Evolutionary conservation across 1,284 basidiomycete genomes (phyloP), one percentile per base, ranked within the genome.

Genomic region (Grifola frondosa): DNA sequence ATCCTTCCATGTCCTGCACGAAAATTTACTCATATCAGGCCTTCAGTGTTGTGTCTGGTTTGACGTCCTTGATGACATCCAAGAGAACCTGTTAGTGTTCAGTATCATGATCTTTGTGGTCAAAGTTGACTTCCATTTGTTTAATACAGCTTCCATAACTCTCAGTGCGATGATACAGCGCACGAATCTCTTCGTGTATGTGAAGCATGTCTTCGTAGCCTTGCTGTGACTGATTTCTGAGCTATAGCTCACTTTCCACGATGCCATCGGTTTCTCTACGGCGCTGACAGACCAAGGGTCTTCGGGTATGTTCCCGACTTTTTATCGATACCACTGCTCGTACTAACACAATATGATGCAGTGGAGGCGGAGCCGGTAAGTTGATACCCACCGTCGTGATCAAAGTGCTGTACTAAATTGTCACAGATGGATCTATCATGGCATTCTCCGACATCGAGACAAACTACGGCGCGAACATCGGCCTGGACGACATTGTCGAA

Each of bases 401-500:
- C 12, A 17, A n/a, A n/a, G 17, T 10, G 6, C 32, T 35, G 20
- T 17, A 6, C 7, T 36, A 36, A 15, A 41, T 32, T 2, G 9
- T n/a, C 32, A 16, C 38, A 54, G 59, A 60, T 29, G 60, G 62
- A 10, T 64, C 62, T 5, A 59, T 63, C 45, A 50, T 54, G 28
- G 49, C 52, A 16, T 60, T 61, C 49, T 21, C 49, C 26, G 52
- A 50, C 26, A 51, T 53, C 38, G 62, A 63, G 48, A 48, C 58
- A 16, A 26, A 39, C 12, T 45, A 54, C 47, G 49, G 59, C 26
- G 57, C 57, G 17, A 63, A 62, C 44, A 37, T 49, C 25, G 61
- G 61, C 30, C 52, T 63, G 25, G 62, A 63, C 44, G 59, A 62
- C 4, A 61, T 63, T 46, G 52, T 64, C 35, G 50, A 53, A n/a